A percentile compares a stretch with the other conserved stretches of the same genome.
Conservation (phyloP, 371 early-diverging fungal species). For the Mucor sp. region DNA sequence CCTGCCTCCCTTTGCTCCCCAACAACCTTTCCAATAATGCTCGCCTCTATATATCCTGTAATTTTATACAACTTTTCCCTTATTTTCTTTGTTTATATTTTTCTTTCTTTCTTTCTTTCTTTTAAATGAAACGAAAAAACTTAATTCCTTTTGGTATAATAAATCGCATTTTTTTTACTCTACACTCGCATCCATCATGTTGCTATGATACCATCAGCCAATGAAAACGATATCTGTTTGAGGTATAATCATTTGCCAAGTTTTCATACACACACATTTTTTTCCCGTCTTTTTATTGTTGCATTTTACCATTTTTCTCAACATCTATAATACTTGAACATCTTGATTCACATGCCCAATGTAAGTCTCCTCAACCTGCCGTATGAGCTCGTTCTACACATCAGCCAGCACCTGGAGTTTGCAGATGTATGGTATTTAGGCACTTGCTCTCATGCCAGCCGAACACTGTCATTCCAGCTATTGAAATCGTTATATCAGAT, state of each 20-base stretch:
- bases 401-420: slow-evolving; percentile 30
- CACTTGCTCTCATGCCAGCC: slow-evolving; percentile 31
- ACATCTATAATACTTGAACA: neutral
- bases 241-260: too few relatives aligned
- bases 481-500: slow-evolving; percentile 39
- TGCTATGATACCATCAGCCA: neutral
- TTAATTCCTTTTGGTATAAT: neutral
- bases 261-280: neutral
- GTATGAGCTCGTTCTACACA: slow-evolving; percentile 32
- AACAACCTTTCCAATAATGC: neutral
- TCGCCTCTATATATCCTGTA: neutral
- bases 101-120: neutral
- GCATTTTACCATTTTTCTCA: neutral
- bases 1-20: neutral
- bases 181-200: neutral
- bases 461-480: slow-evolving; percentile 31
- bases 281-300: neutral
- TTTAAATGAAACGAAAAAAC: slow-evolving; percentile 3
- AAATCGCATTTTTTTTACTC: neutral
- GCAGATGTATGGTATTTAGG: slow-evolving; percentile 42
- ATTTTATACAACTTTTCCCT: neutral
- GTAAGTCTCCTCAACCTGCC: slow-evolving; percentile 24
- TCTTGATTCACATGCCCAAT: neutral
- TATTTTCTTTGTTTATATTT: neutral
- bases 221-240: neutral